Percentiles rank a stretch among this genome's conserved stretches.
Evolutionary conservation across 202 grass and related monocot species (phyloP).

Genomic region (Eragrostis tef): DNA sequence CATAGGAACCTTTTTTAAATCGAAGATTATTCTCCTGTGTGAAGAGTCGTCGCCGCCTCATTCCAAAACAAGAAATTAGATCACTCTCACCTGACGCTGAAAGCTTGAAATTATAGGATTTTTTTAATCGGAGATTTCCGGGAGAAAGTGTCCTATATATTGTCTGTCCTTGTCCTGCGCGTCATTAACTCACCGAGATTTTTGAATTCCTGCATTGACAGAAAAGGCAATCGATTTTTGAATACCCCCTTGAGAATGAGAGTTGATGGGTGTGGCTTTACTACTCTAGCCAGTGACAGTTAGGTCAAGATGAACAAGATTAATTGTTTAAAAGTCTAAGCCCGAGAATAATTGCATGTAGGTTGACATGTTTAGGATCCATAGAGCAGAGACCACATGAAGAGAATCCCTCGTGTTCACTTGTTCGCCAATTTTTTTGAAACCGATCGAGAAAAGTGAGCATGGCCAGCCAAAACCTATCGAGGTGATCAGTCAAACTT

Average conservation of each 20-base stretch:
- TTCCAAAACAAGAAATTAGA: background rate
- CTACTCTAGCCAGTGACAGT: too few species aligned
- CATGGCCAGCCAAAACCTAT: background rate
- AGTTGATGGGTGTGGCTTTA: too few species aligned
- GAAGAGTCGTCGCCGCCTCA: background rate
- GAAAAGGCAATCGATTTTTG: background rate
- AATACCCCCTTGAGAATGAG: too few species aligned
- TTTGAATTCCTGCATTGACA: background rate
- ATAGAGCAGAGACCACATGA: too few species aligned
- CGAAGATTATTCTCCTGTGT: background rate
- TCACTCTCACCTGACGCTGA: slow-evolving; percentile 5
- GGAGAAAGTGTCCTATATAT: background rate
- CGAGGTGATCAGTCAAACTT: background rate
- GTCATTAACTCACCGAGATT: background rate
- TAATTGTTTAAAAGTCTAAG: too few species aligned
- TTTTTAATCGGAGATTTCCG: background rate
- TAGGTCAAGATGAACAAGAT: too few species aligned
- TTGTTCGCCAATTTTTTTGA: too few species aligned
- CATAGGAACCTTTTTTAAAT: too few species aligned
- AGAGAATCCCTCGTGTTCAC: too few species aligned
- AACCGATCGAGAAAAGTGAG: too few species aligned
- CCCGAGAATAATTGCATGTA: too few species aligned
- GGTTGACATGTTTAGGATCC: too few species aligned
- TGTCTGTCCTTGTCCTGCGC: background rate
- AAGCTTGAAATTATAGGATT: background rate